A percentile compares a stretch with the other conserved stretches of the same genome.
These are phyloP conservation scores for Balansia obtecta DNA, from an alignment of 2,329 filamentous ascomycete species.

Conservation along the genomic window DNA sequence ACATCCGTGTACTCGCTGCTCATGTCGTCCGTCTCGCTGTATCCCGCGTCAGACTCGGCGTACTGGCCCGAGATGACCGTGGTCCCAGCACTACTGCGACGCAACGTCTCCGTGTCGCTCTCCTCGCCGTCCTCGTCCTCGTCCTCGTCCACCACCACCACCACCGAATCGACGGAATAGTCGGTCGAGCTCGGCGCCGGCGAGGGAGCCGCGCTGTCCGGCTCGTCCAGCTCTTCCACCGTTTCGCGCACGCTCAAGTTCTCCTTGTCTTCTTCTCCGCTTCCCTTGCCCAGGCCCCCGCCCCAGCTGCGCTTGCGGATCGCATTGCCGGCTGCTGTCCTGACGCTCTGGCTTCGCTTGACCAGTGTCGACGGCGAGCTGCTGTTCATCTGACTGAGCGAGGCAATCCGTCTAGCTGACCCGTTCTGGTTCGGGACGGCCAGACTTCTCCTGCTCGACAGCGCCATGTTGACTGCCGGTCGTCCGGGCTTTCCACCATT, in stretches of 20 bases:
- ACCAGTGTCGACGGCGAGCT: constrained; percentile 55
- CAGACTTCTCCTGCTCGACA: constrained; percentile 38
- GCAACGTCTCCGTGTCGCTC: constrained; percentile 40
- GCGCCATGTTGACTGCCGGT: constrained; percentile 38
- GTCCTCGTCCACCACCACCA: no score
- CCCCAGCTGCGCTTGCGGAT: constrained; percentile 61
- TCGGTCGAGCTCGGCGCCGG: constrained; percentile 3
- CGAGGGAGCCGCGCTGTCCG: constrained; percentile 12
- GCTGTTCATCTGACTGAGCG: constrained; percentile 77
- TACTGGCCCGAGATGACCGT: constrained; percentile 32
- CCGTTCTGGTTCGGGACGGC: constrained; percentile 34
- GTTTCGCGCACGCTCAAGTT: constrained; percentile 51
- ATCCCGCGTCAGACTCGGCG: constrained; percentile 23
- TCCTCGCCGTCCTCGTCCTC: constrained; percentile 12
- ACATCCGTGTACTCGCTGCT: constrained; percentile 37
- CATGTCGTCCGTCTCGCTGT: constrained; percentile 28
- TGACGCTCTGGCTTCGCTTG: constrained; percentile 68
- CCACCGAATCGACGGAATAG: constrained; percentile 8
- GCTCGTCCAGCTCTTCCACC: constrained; percentile 41
- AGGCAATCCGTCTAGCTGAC: constrained; percentile 70
- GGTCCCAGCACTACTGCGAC: constrained; percentile 35
- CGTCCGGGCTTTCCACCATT: constrained; percentile 11
- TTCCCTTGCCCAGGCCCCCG: constrained; percentile 33
- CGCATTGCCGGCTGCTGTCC: constrained; percentile 39
- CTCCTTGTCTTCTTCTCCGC: constrained; percentile 48